A percentile compares a stretch with the other conserved stretches of the same genome.
These are phyloP conservation scores for Groenewaldozyma auringiensis DNA, from an alignment of 1,139 yeast genomes.

Conservation along the genomic window DNA sequence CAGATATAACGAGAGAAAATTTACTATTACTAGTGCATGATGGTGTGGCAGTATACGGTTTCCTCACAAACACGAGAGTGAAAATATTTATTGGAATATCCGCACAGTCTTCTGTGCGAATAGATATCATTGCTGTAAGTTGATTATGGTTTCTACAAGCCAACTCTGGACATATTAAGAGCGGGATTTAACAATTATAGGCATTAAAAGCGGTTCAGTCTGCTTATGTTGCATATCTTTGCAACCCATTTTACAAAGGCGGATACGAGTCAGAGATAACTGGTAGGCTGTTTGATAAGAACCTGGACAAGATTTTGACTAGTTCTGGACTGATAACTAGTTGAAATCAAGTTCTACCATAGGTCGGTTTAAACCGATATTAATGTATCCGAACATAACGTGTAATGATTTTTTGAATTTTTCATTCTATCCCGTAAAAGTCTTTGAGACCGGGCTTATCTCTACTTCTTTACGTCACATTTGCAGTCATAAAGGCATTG, in stretches of 20 bases:
- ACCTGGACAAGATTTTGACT: constrained; percentile 20
- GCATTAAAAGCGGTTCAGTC: constrained; percentile 28
- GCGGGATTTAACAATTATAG: not conserved
- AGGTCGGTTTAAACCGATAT: too few relatives aligned
- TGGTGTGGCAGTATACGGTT: constrained; percentile 37
- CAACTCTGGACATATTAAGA: not conserved
- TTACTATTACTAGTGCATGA: constrained; percentile 35
- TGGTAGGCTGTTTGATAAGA: constrained; percentile 25
- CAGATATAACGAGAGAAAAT: constrained; percentile 26
- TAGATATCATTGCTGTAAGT: constrained; percentile 24
- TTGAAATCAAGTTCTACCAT: too few relatives aligned
- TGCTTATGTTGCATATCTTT: constrained; percentile 31
- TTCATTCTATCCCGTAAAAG: too few relatives aligned
- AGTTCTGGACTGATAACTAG: constrained; percentile 6
- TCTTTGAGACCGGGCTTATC: too few relatives aligned
- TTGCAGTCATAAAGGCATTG: too few relatives aligned
- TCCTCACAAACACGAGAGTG: constrained; percentile 34
- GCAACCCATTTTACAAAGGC: constrained; percentile 34
- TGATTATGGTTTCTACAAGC: not conserved
- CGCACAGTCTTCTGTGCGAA: constrained; percentile 25
- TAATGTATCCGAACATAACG: too few relatives aligned
- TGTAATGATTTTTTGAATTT: too few relatives aligned
- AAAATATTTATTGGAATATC: constrained; percentile 34
- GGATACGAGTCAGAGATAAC: constrained; percentile 20
- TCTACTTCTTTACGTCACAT: too few relatives aligned